These are phyloP conservation scores for Agrostemma githago DNA, from an alignment of 148 eudicot species.

Conservation along the genomic window DNA sequence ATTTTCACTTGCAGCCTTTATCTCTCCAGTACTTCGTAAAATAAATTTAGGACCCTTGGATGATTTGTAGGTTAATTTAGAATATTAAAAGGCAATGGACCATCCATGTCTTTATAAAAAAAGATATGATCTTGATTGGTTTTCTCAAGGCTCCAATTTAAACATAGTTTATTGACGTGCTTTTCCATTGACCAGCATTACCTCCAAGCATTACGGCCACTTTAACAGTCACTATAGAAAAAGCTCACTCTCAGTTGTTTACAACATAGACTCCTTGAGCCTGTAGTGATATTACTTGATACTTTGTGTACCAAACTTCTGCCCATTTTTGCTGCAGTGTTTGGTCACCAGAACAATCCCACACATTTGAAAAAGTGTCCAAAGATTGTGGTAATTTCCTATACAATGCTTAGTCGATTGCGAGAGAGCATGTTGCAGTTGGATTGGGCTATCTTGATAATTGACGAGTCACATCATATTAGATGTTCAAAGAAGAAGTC, in stretches of 20 bases:
- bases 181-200: neutral
- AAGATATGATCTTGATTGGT: too few relatives aligned
- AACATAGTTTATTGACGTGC: neutral
- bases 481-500: conserved; percentile 71
- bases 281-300: neutral
- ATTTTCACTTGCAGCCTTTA: neutral
- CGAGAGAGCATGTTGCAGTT: conserved; percentile 57
- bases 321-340: conserved; percentile 41
- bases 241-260: neutral
- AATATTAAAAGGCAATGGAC: neutral
- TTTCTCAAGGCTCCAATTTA: too few relatives aligned
- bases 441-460: conserved; percentile 77
- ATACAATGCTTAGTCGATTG: conserved; percentile 76
- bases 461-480: conserved; percentile 95
- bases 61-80: neutral
- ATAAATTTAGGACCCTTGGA: neutral
- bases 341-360: conserved; percentile 77
- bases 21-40: neutral
- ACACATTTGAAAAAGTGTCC: conserved; percentile 56
- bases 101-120: too few relatives aligned
- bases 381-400: conserved; percentile 80
- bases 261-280: neutral
- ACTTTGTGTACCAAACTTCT: neutral
- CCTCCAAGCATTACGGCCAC: neutral
- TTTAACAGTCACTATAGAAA: neutral